Conservation (phyloP, 352 stramenopile species). For the Plasmopara viticola region DNA sequence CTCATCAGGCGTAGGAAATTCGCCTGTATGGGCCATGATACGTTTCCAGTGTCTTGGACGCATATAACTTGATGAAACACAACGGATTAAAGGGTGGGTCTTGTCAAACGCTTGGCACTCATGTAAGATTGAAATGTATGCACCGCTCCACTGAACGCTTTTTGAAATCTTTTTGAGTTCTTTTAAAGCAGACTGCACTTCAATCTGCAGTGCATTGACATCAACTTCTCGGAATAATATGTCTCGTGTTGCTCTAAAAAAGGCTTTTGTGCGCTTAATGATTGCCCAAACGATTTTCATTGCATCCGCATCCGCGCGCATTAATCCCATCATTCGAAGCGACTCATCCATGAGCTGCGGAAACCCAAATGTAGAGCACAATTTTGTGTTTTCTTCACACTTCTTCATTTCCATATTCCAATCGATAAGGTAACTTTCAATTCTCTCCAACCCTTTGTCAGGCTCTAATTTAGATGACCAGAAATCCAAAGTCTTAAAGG, state of each 20-base stretch:
- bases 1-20: slow-evolving; percentile 90
- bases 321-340: slow-evolving; percentile 80
- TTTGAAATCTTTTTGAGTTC: slow-evolving; percentile 90
- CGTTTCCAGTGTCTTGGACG: slow-evolving; percentile 91
- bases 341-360: slow-evolving; percentile 91
- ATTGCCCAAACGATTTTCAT: slow-evolving; percentile 76
- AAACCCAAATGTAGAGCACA: slow-evolving; percentile 93
- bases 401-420: slow-evolving; percentile 88
- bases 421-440: slow-evolving; percentile 72
- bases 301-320: slow-evolving; percentile 75
- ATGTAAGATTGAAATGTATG: slow-evolving; percentile 82
- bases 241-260: slow-evolving; percentile 58
- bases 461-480: slow-evolving; percentile 77
- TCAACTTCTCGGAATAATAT: slow-evolving; percentile 91
- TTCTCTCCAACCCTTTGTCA: slow-evolving; percentile 78
- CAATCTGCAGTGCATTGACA: slow-evolving; percentile 92
- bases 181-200: slow-evolving; percentile 91
- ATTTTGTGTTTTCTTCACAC: slow-evolving; percentile 86
- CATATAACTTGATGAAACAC: slow-evolving; percentile 84
- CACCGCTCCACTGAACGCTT: slow-evolving; percentile 88
- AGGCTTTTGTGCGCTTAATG: slow-evolving; percentile 68
- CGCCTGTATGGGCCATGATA: slow-evolving; percentile 85
- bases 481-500: slow-evolving; percentile 77
- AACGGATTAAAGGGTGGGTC: slow-evolving; percentile 73
- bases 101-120: slow-evolving; percentile 83